These are phyloP conservation scores for Solanum chiquidenum DNA, from an alignment of 257 asterid genomes.

Conservation along the genomic window DNA sequence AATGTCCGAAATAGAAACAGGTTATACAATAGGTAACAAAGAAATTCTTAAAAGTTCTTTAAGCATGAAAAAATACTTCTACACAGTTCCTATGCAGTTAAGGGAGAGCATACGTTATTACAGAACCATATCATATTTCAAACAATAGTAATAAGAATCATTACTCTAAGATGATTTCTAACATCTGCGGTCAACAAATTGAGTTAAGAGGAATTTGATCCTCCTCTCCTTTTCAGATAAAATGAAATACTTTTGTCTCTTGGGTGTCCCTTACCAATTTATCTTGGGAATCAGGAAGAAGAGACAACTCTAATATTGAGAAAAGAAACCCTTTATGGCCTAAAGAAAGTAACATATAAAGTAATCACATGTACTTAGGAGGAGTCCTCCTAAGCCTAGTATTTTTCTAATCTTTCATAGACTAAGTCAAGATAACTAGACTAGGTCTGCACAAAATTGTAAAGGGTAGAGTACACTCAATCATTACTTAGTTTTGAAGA, in stretches of 20 bases:
- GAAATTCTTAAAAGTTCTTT: background rate
- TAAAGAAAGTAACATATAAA: background rate
- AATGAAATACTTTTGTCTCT: background rate
- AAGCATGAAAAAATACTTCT: background rate
- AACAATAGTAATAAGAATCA: background rate
- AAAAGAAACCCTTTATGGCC: background rate
- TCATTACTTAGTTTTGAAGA: background rate
- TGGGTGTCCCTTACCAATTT: background rate
- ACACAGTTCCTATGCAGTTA: background rate
- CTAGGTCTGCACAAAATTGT: background rate
- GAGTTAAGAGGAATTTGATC: background rate
- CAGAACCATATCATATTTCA: background rate
- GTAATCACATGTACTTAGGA: background rate
- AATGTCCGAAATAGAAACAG: background rate
- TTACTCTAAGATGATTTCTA: background rate
- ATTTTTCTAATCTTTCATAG: background rate
- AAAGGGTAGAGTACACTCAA: background rate
- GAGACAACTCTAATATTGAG: background rate
- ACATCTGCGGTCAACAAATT: background rate
- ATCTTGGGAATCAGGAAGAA: background rate
- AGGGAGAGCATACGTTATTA: background rate
- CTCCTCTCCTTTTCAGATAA: background rate
- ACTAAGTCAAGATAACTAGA: background rate
- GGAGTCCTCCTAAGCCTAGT: background rate
- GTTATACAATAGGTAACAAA: background rate